Base-by-base conservation (phyloP, 805 yeast species). In the Kazachstania psychrophila region DNA sequence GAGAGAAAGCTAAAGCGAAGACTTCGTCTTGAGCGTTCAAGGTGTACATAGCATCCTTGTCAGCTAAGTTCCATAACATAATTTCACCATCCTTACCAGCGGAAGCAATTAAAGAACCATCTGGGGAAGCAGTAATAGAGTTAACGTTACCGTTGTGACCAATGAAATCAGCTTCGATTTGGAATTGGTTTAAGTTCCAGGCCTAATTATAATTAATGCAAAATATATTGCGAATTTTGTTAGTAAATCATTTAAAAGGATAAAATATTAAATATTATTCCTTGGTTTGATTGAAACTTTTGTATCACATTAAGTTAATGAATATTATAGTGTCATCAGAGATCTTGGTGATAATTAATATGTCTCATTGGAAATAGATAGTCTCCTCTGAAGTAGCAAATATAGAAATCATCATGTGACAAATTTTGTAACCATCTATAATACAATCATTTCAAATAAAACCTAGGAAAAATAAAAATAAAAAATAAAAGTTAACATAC, bases 131-230 rank as follows among this genome's bases (percentile, higher is more conserved):
- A 64, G 96, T 86, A 75, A 92, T 79, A 66, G 94, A 73, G 65
- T 94, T 84, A 60, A 92, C 82, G 92, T 88, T 88, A 73, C 95
- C 96, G 70, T 92, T 86, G 94, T 92, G 99, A 67, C 98, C 99
- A 62, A 86, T 76, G 79, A 83, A 84, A 74, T 92, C 97, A 65
- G 96, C 94, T 66, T 80, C 78, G 63, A 86, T 76, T 61, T 76
- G 68, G 79, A 78, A 80, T 68, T 79, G 79, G 64, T 70, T 66
- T 65, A 87, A 75, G 71, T 87, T 94, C 97, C 97, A 92, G 49
- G 94, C 79, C 97, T 89, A 66, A 32, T 63, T 31, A 31, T 28
- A 27, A 22, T 17, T 29, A 38, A 29, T 22, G 11, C 10, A 23
- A 22, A 23, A 29, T 27, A 19, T 20, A 31, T 16, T 11, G 22